These are phyloP conservation scores for Gilbertella persicaria DNA, from an alignment of 371 early-diverging fungal genomes.

Conservation along the genomic window DNA sequence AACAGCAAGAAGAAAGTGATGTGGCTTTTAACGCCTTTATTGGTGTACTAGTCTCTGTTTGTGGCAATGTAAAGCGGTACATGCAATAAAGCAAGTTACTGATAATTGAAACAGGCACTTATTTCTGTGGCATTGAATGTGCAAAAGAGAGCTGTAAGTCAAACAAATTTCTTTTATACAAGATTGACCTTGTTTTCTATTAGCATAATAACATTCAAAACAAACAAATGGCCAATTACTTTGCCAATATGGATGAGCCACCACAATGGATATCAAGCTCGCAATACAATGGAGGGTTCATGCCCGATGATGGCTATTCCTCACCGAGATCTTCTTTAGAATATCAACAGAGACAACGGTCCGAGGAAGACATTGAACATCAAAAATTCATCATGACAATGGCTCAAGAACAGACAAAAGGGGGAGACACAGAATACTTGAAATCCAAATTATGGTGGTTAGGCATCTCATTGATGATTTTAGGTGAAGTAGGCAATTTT, in stretches of 20 bases:
- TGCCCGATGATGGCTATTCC: slow-evolving; percentile 54
- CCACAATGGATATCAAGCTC: slow-evolving; percentile 39
- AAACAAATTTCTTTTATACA: slow-evolving; percentile 4
- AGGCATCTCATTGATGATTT: slow-evolving; percentile 72
- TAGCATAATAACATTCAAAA: slow-evolving; percentile 55
- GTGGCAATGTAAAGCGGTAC: slow-evolving; percentile 71
- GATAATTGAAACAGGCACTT: no score
- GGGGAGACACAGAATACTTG: slow-evolving; percentile 51
- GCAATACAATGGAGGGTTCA: slow-evolving; percentile 29
- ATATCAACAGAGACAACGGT: slow-evolving; percentile 5
- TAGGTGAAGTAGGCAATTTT: slow-evolving; percentile 72
- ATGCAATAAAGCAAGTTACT: no score
- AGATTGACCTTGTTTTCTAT: not conserved
- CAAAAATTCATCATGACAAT: slow-evolving; percentile 45
- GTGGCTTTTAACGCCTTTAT: slow-evolving; percentile 56
- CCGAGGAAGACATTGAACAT: slow-evolving; percentile 37
- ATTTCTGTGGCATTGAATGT: slow-evolving; percentile 70
- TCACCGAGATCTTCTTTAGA: slow-evolving; percentile 52
- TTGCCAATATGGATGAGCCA: slow-evolving; percentile 49
- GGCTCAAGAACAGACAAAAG: slow-evolving; percentile 44
- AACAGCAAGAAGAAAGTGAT: slow-evolving; percentile 14
- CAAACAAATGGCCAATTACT: slow-evolving; percentile 44
- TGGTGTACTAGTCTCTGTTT: slow-evolving; percentile 63
- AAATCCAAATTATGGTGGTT: slow-evolving; percentile 73
- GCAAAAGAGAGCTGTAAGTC: not conserved